Evolutionary conservation across 257 asterid genomes (phyloP), one percentile per base, ranked within the genome.

Genomic region (Nicotiana undulata): DNA sequence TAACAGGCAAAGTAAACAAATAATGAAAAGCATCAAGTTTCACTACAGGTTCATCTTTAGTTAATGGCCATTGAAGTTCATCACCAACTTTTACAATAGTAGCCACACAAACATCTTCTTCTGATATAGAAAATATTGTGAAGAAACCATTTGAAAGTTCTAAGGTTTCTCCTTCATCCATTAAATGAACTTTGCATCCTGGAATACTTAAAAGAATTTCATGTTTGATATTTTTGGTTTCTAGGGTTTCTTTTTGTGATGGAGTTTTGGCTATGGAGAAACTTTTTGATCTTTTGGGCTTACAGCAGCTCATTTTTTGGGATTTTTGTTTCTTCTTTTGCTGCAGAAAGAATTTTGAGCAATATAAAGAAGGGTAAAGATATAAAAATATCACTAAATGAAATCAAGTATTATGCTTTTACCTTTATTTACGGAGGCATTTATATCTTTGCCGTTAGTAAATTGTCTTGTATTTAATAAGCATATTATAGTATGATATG

Each of bases 1-100:
- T 86, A 89, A 93, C 88, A 0, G 93, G 98, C 87, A 93, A 52
- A 6, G 98, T 89, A 85, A 92, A 93, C 16, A 93, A 86, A 74
- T 93, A 91, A 81, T 88, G 86, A 31, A 83, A 75, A 18, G 89
- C 86, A 79, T 88, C 93, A 20, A 92, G 90, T 86, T 92, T 92
- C 28, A 94, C 96, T 9, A 94, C 88, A 1, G 98, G 98, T 84
- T 92, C 97, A 75, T 92, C 98, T 84, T 86, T 91, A 1, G 97
- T 90, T 44, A 94, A 80, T 1, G 98, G 97, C 98, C 97, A 94
- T 31, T 94, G 97, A 46, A 94, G 93, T 63, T 89, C 93, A 18
- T 86, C 88, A 4, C 94, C 97, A 31, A 92, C 91, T 83, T 90
- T 92, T 4, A 92, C 67, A 63, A 88, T 81, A 12, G 96, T 92